These are phyloP conservation scores for Fragaria vesca DNA, from an alignment of 306 rosid species.

Conservation along the genomic window DNA sequence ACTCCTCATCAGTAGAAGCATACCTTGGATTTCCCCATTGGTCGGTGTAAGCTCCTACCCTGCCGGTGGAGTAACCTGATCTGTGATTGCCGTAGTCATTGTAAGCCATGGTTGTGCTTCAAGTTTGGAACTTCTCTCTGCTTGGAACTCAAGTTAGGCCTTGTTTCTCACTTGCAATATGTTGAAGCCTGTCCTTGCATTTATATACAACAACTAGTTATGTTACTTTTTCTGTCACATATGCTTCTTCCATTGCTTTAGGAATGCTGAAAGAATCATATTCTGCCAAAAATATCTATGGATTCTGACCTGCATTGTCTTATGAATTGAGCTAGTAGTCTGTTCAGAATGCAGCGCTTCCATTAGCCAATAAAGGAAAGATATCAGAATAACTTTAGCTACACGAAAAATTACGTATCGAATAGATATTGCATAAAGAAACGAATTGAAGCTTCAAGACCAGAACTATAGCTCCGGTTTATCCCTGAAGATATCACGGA, in stretches of 20 bases:
- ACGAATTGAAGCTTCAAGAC: neutral
- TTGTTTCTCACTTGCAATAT: neutral
- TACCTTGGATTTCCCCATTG: constrained; percentile 27
- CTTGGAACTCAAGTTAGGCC: neutral
- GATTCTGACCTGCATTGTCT: constrained; percentile 10
- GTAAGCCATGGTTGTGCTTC: constrained; percentile 35
- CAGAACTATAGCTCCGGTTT: neutral
- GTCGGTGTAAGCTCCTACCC: neutral
- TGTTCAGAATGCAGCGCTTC: neutral
- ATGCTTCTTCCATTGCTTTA: constrained; percentile 18
- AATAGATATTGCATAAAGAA: neutral
- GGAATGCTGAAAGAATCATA: constrained; percentile 21
- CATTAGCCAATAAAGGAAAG: neutral
- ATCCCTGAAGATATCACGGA: neutral
- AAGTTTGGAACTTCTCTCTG: neutral
- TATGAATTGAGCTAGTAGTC: neutral
- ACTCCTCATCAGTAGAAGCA: neutral
- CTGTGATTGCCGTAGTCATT: constrained; percentile 20
- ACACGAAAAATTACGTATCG: neutral
- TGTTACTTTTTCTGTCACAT: neutral
- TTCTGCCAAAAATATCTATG: constrained; percentile 10
- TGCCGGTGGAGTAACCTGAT: constrained; percentile 24
- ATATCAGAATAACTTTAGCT: constrained; percentile 2
- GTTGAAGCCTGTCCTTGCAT: neutral
- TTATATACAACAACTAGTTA: neutral